A percentile compares a stretch with the other conserved stretches of the same genome.
Evolutionary conservation across 768 basidiomycete species (phyloP).

Genomic region (Mycena rosella): DNA sequence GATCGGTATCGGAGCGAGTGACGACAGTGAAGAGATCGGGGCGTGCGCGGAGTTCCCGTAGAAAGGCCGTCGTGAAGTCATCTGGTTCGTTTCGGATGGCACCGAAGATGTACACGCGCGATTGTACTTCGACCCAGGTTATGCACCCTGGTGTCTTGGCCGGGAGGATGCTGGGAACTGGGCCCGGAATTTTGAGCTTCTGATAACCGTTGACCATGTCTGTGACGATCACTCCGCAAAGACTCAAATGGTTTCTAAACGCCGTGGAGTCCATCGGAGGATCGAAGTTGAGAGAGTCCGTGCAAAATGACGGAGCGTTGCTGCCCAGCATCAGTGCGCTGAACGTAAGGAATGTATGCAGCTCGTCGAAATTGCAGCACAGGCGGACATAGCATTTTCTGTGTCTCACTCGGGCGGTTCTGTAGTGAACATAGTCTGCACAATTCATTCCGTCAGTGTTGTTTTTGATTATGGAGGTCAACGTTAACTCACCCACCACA

Average conservation of each 20-base stretch:
- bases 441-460: slow-evolving; percentile 7
- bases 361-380: slow-evolving; percentile 25
- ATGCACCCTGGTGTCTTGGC: slow-evolving; percentile 33
- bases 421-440: slow-evolving; percentile 19
- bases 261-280: not conserved
- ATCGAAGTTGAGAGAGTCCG: slow-evolving; percentile 37
- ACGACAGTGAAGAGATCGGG: slow-evolving; percentile 49
- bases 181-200: not conserved
- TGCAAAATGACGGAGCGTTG: slow-evolving; percentile 38
- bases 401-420: not conserved
- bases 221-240: slow-evolving; percentile 6
- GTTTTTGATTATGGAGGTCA: too few relatives aligned
- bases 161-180: slow-evolving; percentile 17
- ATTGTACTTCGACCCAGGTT: slow-evolving; percentile 42
- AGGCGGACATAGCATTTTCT: slow-evolving; percentile 26
- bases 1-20: slow-evolving; percentile 43
- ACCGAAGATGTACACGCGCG: slow-evolving; percentile 46
- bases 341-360: slow-evolving; percentile 22
- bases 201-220: not conserved
- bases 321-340: slow-evolving; percentile 6
- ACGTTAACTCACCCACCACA: slow-evolving; percentile 45
- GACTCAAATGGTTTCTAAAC: slow-evolving; percentile 5
- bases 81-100: slow-evolving; percentile 46
- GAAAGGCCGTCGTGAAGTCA: slow-evolving; percentile 42
- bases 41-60: slow-evolving; percentile 44